Conservation (phyloP, 2,329 filamentous ascomycete genomes). For the Daldinia eschscholtzii region DNA sequence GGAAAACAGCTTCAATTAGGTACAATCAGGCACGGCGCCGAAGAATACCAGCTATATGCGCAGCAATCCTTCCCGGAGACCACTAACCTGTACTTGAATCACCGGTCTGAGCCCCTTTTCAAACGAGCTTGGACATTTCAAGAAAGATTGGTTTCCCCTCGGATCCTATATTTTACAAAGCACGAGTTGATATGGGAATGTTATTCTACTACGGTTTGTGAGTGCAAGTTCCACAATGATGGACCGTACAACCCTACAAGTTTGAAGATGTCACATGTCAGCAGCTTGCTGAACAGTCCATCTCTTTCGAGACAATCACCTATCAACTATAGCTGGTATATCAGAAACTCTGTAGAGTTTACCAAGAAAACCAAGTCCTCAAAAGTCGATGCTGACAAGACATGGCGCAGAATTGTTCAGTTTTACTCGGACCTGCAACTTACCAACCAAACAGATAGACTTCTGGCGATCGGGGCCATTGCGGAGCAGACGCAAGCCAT, state of each 20-base stretch:
- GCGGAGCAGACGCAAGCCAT: slow-evolving; percentile 19
- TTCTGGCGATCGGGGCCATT: slow-evolving; percentile 25
- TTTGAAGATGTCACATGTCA: slow-evolving; percentile 12
- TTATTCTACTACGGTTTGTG: slow-evolving; percentile 17
- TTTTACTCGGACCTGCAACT: slow-evolving; percentile 28
- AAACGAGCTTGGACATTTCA: slow-evolving; percentile 25
- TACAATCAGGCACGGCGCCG: not conserved
- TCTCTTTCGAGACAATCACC: not conserved
- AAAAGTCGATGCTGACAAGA: not conserved
- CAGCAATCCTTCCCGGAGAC: slow-evolving; percentile 13
- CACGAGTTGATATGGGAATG: slow-evolving; percentile 35
- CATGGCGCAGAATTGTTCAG: slow-evolving; percentile 24
- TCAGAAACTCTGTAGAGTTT: not conserved
- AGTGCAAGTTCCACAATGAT: slow-evolving; percentile 30
- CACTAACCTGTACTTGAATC: not conserved
- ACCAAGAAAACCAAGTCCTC: not conserved
- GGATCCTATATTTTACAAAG: slow-evolving; percentile 32
- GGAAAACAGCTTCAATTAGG: slow-evolving; percentile 2
- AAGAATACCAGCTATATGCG: slow-evolving; percentile 15
- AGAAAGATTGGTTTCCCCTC: slow-evolving; percentile 38
- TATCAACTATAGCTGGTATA: not conserved
- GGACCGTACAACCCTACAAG: slow-evolving; percentile 16
- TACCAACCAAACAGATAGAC: slow-evolving; percentile 24
- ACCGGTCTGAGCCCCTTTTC: slow-evolving; percentile 16
- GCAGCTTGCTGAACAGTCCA: not conserved